phyloP scores from a whole-genome alignment of 2,329 filamentous ascomycete species.

The Ophiostoma sp. region DNA sequence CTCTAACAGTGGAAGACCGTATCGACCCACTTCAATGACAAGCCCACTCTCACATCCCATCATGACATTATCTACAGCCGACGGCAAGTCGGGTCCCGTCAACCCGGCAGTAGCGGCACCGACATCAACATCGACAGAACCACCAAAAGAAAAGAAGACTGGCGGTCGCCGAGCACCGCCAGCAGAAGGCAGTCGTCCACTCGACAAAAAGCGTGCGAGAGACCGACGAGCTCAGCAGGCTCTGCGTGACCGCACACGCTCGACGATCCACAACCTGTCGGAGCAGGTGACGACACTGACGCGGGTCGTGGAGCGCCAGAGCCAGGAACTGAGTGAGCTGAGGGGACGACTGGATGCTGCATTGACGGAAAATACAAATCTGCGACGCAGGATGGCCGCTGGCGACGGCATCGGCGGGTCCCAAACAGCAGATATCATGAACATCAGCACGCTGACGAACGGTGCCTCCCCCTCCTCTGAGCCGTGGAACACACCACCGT shows the following conservation, averaged over 20 bases:
- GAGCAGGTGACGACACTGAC: conserved; percentile 17
- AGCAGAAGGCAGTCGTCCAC: not conserved
- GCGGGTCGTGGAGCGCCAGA: conserved; percentile 12
- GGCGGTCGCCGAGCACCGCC: not conserved
- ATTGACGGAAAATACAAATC: not conserved
- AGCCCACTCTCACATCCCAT: not conserved
- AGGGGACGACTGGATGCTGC: not conserved
- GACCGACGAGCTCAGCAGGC: conserved; percentile 6
- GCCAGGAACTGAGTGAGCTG: conserved; percentile 4
- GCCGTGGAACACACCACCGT: not conserved
- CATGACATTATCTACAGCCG: not conserved
- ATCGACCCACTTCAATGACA: not conserved
- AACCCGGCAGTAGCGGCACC: too few relatives aligned
- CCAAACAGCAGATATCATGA: not conserved
- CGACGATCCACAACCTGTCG: conserved; percentile 17
- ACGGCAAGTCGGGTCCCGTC: not conserved
- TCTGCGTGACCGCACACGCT: conserved; percentile 7
- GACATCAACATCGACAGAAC: not conserved
- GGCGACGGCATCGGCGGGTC: not conserved
- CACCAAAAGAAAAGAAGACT: not conserved
- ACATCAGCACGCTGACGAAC: not conserved
- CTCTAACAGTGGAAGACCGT: too few relatives aligned
- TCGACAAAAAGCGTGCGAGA: conserved; percentile 10
- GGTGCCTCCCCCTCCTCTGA: not conserved
- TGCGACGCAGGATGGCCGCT: not conserved